Conservation (phyloP, 139 green algal species). For the Volvox africanus region DNA sequence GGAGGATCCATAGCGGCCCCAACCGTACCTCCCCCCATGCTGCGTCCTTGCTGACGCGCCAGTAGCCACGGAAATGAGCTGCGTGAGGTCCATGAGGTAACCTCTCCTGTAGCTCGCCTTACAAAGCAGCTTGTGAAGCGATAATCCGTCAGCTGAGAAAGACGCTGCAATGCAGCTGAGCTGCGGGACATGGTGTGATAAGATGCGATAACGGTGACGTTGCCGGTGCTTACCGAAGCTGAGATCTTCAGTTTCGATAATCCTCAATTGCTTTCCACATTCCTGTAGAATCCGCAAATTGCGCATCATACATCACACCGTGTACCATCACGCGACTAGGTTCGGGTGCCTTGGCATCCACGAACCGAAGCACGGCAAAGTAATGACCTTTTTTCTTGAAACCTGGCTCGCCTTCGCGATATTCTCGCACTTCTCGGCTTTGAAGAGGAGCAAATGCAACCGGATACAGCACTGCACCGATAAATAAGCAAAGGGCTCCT, state of each 20-base stretch:
- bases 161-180: background rate
- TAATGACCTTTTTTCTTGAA: slow-evolving; percentile 50
- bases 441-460: slow-evolving; percentile 55
- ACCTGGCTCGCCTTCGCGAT: slow-evolving; percentile 29
- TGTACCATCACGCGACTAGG: too few species aligned
- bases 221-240: background rate
- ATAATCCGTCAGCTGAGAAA: background rate
- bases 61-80: background rate
- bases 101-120: too few species aligned
- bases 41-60: background rate
- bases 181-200: background rate
- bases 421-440: slow-evolving; percentile 46
- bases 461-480: slow-evolving; percentile 55
- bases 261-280: slow-evolving; percentile 51
- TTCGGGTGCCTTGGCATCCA: too few species aligned
- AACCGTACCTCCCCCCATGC: background rate
- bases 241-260: background rate
- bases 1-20: too few species aligned
- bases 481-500: slow-evolving; percentile 41
- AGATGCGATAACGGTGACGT: background rate
- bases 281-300: background rate
- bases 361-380: too few species aligned
- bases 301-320: too few species aligned
- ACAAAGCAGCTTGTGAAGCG: too few species aligned
- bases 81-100: background rate